Base-by-base conservation (phyloP, 108 stramenopile species). In the Asterionellopsis glacialis region DNA sequence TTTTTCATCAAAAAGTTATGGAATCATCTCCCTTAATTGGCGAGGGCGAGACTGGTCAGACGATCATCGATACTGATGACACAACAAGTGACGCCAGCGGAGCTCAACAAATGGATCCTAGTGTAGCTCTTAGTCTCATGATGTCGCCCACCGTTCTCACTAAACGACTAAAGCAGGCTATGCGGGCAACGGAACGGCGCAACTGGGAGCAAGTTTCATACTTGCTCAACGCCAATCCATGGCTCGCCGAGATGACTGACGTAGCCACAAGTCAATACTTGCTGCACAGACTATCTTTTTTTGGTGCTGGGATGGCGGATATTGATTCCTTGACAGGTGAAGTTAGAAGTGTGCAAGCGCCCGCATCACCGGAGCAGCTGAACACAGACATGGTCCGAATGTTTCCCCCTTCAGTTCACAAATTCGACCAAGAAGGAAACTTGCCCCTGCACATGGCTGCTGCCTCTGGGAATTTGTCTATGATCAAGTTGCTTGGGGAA, bases 181-280 rank as follows among this genome's bases (percentile, higher is more conserved):
- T 90, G 21, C 38, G 62, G n/a, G 81, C 86, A 23, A 83, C 90
- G n/a, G 84, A 88, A 64, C 45, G 50, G n/a, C 57, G 81, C 27
- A 79, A 81, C 24, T 93, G 92, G 92, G 79, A 86, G 16, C 82
- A 90, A 58, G 77, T 88, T 21, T 59, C 65, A 19, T 88, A 84
- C 51, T 70, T 93, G 15, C 55, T 90, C 39, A 80, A 73, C 54
- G 92, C 92, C 3, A 89, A 93, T 63, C 92, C 88, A 11, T 83
- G 79, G 77, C 71, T 93, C 13, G 85, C 87, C 45, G 92, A 93
- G 49, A 93, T 93, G 92, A 80, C 77, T 40, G 88, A 93, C 60
- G 55, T 90, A 57, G 74, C 81, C n/a, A 85, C 82, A 53, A 78
- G 82, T 42, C 92, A 90, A 64, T 83, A 66, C 53, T 56, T 93